Percentiles rank a stretch among this genome's conserved stretches.
Conservation (phyloP, 2,329 filamentous ascomycete genomes). For the Mollisia scopiformis region DNA sequence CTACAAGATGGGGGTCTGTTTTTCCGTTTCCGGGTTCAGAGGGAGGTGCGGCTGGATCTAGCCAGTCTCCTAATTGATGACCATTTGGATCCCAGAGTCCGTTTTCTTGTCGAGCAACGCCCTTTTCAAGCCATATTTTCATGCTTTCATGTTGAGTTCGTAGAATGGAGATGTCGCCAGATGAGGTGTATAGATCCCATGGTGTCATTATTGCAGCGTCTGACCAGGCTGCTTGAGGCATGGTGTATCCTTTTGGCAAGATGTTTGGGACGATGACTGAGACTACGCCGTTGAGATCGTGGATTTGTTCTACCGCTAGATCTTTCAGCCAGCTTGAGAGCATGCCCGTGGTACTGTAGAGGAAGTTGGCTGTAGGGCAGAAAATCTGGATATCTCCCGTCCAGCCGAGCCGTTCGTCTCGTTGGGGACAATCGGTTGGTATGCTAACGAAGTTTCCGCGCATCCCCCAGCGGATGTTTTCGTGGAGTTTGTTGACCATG, state of each 20-base stretch:
- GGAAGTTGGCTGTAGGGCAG: conserved; percentile 45
- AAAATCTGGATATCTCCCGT: conserved; percentile 51
- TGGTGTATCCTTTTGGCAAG: conserved; percentile 2
- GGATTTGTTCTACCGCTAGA: conserved; percentile 25
- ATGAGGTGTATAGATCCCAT: conserved; percentile 14
- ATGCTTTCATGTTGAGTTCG: conserved; percentile 11
- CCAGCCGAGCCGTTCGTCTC: conserved; percentile 53
- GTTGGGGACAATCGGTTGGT: conserved; percentile 51
- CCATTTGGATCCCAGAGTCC: conserved; percentile 44
- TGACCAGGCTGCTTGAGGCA: conserved; percentile 15
- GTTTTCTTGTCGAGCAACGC: conserved; percentile 37
- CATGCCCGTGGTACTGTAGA: conserved; percentile 45
- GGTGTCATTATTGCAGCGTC: conserved; percentile 18
- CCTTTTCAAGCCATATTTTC: conserved; percentile 24
- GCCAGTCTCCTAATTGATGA: conserved; percentile 50
- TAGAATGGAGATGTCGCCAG: conserved; percentile 6
- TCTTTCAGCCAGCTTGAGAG: conserved; percentile 47
- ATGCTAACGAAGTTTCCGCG: conserved; percentile 49
- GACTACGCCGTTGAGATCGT: conserved; percentile 12
- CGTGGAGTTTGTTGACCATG: conserved; percentile 47
- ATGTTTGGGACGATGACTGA: conserved; percentile 8
- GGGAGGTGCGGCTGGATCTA: conserved; percentile 49
- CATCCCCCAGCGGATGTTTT: conserved; percentile 51
- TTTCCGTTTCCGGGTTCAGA: conserved; percentile 43
- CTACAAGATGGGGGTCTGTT: conserved; percentile 45